Evolutionary conservation across 768 basidiomycete species (phyloP), one percentile per base, ranked within the genome.

Genomic region (Hydnomerulius pinastri): DNA sequence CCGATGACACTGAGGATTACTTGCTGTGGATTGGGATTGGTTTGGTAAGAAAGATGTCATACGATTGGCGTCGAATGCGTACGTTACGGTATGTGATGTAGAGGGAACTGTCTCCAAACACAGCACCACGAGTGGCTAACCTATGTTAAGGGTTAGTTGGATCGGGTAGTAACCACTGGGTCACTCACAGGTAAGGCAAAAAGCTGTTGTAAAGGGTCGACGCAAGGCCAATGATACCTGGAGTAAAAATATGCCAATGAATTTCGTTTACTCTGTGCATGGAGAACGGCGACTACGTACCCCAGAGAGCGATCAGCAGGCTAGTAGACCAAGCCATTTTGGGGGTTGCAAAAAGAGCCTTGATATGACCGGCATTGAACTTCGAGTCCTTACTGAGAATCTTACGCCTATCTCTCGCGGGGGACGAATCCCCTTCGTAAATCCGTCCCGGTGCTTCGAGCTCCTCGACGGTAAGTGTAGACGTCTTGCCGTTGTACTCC

Each of bases 51-150:
- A 15, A 1, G 29, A 12, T 17, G 4, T 6, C 10, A 27, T 8
- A 1, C 8, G 4, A 7, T 13, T 13, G 4, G 1, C 5, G 23
- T 4, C 13, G 5, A 17, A 21, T 6, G 47, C 75, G 7, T 58
- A 83, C 83, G 54, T 90, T 90, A 33, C 87, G 81, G 55, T 90
- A 91, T 1, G 86, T 86, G 54, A 80, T 84, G 57, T 86, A 80
- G 3, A 82, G 65, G 2, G 84, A 85, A 0, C 81, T 82, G 53
- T 89, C 87, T 12, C 87, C 86, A 46, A 88, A 88, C 27, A 72
- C 73, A 1, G 83, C 78, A 7, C 86, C 87, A 10, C 85, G 77
- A n/a, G 69, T 83, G 1, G 77, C 68, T 36, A 89, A 74, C 57
- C 85, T 87, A 30, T 33, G 44, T 12, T 38, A 21, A 27, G 3